phyloP scores from a whole-genome alignment of 2,329 filamentous ascomycete genomes.

The Trichoderma lentiforme region DNA sequence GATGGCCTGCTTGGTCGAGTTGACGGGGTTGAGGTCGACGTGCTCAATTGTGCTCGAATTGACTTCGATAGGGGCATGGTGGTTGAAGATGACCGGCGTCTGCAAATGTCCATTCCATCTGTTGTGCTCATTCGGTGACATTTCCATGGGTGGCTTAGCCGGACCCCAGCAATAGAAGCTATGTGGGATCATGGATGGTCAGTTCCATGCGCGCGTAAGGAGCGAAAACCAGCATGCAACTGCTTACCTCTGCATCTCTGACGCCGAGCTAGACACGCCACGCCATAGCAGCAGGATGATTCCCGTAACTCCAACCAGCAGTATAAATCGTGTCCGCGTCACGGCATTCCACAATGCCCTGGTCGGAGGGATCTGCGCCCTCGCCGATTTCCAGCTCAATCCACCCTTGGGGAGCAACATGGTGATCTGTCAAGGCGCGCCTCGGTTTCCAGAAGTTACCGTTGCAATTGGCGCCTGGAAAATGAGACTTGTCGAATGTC shows the following conservation, averaged over 20 bases:
- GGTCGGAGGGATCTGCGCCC: conserved; percentile 71
- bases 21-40: conserved; percentile 80
- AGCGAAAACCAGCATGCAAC: not conserved
- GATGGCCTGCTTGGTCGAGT: conserved; percentile 74
- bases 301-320: conserved; percentile 67
- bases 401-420: conserved; percentile 93
- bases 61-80: conserved; percentile 82
- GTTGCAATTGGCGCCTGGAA: not conserved
- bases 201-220: not conserved
- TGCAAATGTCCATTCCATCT: conserved; percentile 85
- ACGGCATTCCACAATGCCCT: conserved; percentile 68
- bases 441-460: not conserved
- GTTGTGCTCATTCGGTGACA: conserved; percentile 86
- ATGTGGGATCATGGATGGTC: conserved; percentile 16
- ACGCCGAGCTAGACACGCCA: conserved; percentile 73
- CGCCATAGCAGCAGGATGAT: conserved; percentile 83
- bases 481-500: not conserved
- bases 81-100: conserved; percentile 94
- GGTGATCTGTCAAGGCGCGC: conserved; percentile 32
- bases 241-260: conserved; percentile 84
- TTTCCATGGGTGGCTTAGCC: conserved; percentile 90
- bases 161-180: conserved; percentile 99
- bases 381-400: conserved; percentile 88
- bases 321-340: conserved; percentile 73
- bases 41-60: conserved; percentile 76